Evolutionary conservation across 2,329 filamentous ascomycete species (phyloP).

Genomic region (Microascus cirrosus): DNA sequence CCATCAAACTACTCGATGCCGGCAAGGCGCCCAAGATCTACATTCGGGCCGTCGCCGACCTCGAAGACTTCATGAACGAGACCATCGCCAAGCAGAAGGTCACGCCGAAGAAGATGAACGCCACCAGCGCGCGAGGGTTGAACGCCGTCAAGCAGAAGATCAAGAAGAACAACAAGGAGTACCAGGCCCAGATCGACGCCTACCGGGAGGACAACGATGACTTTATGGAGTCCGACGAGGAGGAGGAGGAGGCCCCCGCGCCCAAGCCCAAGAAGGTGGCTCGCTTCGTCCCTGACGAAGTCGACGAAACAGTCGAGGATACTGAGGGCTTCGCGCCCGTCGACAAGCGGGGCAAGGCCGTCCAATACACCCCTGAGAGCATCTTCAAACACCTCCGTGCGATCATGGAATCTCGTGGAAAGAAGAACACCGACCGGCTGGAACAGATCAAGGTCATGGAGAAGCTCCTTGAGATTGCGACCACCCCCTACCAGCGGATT

Average conservation of each 20-base stretch:
- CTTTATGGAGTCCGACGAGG: slow-evolving; percentile 78
- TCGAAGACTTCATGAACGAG: slow-evolving; percentile 92
- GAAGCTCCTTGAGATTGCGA: slow-evolving; percentile 81
- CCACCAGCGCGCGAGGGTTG: slow-evolving; percentile 82
- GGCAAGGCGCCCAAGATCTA: slow-evolving; percentile 81
- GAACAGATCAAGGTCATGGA: slow-evolving; percentile 98
- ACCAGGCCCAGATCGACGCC: slow-evolving; percentile 73
- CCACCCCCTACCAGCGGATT: slow-evolving; percentile 86
- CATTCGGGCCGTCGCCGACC: slow-evolving; percentile 82
- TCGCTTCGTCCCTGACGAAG: slow-evolving; percentile 21
- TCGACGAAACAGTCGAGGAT: slow-evolving; percentile 42
- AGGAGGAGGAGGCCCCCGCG: slow-evolving; percentile 45
- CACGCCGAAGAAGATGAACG: slow-evolving; percentile 97
- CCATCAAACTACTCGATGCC: slow-evolving; percentile 64
- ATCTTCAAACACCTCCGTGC: slow-evolving; percentile 93
- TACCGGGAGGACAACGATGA: slow-evolving; percentile 77
- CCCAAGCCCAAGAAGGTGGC: slow-evolving; percentile 30
- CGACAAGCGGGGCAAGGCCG: slow-evolving; percentile 75
- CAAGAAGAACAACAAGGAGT: slow-evolving; percentile 97
- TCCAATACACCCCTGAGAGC: slow-evolving; percentile 91
- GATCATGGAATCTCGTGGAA: slow-evolving; percentile 91
- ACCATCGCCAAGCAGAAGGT: slow-evolving; percentile 92
- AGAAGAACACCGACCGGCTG: slow-evolving; percentile 93
- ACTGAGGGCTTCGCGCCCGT: slow-evolving; percentile 86
- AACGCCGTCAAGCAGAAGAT: slow-evolving; percentile 98